phyloP scores from a whole-genome alignment of 1,139 yeast genomes.

The Taphrina populina region DNA sequence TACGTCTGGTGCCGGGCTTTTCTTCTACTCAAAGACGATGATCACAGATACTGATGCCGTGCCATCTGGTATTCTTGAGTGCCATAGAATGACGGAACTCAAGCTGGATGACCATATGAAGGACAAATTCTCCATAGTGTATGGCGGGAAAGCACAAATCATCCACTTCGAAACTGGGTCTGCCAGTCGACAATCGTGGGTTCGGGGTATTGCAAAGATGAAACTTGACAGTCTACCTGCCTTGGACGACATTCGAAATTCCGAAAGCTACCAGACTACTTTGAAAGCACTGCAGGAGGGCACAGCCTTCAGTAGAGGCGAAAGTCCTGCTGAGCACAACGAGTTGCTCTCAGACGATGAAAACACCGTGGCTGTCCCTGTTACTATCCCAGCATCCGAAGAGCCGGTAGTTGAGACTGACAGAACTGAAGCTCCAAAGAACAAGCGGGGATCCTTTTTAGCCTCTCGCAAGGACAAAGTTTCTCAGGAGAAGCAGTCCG shows the following conservation, averaged over 20 bases:
- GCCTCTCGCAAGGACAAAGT: background rate
- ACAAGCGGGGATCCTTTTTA: background rate
- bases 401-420: too few relatives aligned
- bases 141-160: slow-evolving; percentile 10
- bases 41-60: slow-evolving; percentile 9
- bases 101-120: background rate
- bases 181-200: slow-evolving; percentile 7
- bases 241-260: background rate
- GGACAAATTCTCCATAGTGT: slow-evolving; percentile 6
- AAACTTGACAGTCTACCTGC: background rate
- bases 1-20: slow-evolving; percentile 20
- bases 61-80: slow-evolving; percentile 25
- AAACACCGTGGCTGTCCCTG: background rate
- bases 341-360: slow-evolving; percentile 28
- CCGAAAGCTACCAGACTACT: background rate
- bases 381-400: too few relatives aligned
- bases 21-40: slow-evolving; percentile 14
- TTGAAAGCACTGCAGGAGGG: slow-evolving; percentile 16
- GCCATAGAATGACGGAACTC: slow-evolving; percentile 6
- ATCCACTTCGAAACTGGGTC: slow-evolving; percentile 9
- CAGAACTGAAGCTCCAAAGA: too few relatives aligned
- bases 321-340: background rate
- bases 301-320: slow-evolving; percentile 11
- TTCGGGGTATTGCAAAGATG: slow-evolving; percentile 11
- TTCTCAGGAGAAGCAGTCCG: too few relatives aligned